Percentiles rank a stretch among this genome's conserved stretches.
phyloP scores from a whole-genome alignment of 768 basidiomycete species.

The Fomitopsis pulvina region DNA sequence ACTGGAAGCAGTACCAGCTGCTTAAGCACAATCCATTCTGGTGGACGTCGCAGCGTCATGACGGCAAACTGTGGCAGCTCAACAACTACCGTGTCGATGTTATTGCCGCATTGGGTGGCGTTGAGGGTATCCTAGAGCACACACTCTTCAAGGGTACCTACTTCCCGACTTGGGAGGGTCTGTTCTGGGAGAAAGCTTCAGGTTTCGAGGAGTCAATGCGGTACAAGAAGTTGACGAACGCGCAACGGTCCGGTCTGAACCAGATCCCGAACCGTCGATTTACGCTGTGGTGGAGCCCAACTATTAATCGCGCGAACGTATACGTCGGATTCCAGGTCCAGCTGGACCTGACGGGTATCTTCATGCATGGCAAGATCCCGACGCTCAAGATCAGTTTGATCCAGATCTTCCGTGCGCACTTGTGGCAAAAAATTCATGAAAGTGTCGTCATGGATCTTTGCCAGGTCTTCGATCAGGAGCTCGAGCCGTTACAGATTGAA shows the following conservation, averaged over 20 bases:
- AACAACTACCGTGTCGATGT: slow-evolving; percentile 99
- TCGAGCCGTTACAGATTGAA: slow-evolving; percentile 97
- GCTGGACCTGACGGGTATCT: slow-evolving; percentile 94
- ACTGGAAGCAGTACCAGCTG: slow-evolving; percentile 97
- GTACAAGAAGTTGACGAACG: slow-evolving; percentile 96
- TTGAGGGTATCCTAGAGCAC: slow-evolving; percentile 94
- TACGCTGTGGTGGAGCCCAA: slow-evolving; percentile 99
- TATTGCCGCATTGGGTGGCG: slow-evolving; percentile 95
- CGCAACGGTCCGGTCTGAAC: slow-evolving; percentile 95
- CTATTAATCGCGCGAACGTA: slow-evolving; percentile 98
- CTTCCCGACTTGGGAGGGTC: slow-evolving; percentile 96
- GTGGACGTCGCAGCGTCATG: slow-evolving; percentile 98
- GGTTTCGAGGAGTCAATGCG: slow-evolving; percentile 96
- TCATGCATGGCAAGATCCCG: slow-evolving; percentile 98
- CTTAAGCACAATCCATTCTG: slow-evolving; percentile 96
- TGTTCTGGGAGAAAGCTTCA: slow-evolving; percentile 98
- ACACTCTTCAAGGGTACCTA: slow-evolving; percentile 97
- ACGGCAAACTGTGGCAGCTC: slow-evolving; percentile 93
- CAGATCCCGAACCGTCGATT: slow-evolving; percentile 99
- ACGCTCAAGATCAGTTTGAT: slow-evolving; percentile 98
- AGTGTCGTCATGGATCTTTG: slow-evolving; percentile 95
- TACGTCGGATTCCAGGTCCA: slow-evolving; percentile 99
- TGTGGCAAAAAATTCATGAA: slow-evolving; percentile 99
- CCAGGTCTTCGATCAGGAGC: slow-evolving; percentile 98
- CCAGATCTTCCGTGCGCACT: slow-evolving; percentile 99